These are phyloP conservation scores for Leccinellum albellum DNA, from an alignment of 768 basidiomycete species.

Conservation along the genomic window DNA sequence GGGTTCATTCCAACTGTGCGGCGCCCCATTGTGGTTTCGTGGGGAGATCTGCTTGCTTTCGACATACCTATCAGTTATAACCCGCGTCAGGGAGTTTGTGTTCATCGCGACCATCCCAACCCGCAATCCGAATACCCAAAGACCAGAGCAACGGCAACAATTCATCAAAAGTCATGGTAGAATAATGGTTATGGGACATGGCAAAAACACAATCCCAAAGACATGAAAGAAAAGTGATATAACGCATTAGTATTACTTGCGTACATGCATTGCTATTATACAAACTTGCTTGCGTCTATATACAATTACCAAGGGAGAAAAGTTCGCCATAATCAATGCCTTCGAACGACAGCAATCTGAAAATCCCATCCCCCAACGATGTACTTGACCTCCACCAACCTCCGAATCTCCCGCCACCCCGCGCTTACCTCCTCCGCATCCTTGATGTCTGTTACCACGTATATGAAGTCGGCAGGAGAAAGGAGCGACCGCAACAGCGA, in stretches of 20 bases:
- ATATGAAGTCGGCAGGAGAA: conserved; percentile 87
- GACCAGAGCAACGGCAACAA: no score
- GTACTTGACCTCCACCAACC: conserved; percentile 80
- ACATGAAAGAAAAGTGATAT: not conserved
- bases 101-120: no score
- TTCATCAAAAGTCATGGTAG: no score
- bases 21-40: no score
- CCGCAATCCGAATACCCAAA: no score
- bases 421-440: conserved; percentile 48
- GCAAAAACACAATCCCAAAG: not conserved
- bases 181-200: no score
- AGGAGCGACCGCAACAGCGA: conserved; percentile 85
- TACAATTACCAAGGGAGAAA: not conserved
- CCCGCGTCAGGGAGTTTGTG: no score
- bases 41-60: no score
- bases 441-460: conserved; percentile 59
- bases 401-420: conserved; percentile 83
- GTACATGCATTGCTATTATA: conserved; percentile 7
- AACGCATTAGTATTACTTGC: not conserved
- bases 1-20: no score
- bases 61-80: no score
- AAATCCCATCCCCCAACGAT: conserved; percentile 84
- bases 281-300: conserved; percentile 9
- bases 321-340: conserved; percentile 42
- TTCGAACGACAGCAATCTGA: conserved; percentile 77